Conservation (phyloP, 208 protist genomes). For the Acanthamoeba castellanii region DNA sequence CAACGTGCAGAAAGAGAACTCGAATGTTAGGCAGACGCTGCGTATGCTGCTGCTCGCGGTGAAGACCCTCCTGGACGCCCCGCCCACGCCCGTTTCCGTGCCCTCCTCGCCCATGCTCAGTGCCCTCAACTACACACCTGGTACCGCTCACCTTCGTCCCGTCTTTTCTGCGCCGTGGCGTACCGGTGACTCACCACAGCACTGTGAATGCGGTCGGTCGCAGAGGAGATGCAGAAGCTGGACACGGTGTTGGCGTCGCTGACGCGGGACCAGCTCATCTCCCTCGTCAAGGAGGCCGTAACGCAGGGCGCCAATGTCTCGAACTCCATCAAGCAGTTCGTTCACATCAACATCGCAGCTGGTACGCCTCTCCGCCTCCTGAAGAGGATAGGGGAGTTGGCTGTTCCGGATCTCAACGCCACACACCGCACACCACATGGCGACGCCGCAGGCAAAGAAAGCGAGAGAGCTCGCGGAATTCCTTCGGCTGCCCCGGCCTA, state of each 20-base stretch:
- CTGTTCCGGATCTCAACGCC: too few relatives aligned
- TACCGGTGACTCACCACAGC: too few relatives aligned
- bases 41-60: slow-evolving; percentile 16
- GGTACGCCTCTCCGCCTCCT: neutral
- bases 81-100: neutral
- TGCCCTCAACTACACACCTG: neutral
- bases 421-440: too few relatives aligned
- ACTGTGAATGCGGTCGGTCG: too few relatives aligned
- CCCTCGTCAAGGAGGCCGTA: slow-evolving; percentile 4
- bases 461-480: neutral
- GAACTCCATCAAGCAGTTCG: neutral
- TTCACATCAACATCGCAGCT: neutral
- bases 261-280: neutral
- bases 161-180: too few relatives aligned
- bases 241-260: slow-evolving; percentile 2
- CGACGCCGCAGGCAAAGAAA: neutral
- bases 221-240: slow-evolving; percentile 4
- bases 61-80: slow-evolving; percentile 8
- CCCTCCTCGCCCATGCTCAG: neutral
- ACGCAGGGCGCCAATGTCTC: neutral
- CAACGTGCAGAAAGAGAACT: slow-evolving; percentile 34
- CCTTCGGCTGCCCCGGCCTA: neutral
- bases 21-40: neutral
- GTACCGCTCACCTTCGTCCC: too few relatives aligned
- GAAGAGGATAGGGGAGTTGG: too few relatives aligned